Percentiles rank a stretch among this genome's conserved stretches.
phyloP scores from a whole-genome alignment of 257 asterid genomes.

The Ligustrum vulgare region DNA sequence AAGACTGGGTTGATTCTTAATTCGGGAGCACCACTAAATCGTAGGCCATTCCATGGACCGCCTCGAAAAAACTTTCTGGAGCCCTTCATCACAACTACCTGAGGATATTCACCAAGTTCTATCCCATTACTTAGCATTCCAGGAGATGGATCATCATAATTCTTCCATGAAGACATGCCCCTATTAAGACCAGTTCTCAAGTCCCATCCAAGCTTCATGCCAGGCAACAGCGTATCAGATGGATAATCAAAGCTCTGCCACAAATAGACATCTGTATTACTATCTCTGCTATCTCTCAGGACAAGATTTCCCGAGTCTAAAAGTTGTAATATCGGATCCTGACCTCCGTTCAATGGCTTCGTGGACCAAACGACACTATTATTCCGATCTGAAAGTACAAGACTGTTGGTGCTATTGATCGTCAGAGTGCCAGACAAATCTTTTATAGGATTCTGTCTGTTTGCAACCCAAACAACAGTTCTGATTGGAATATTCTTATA shows the following conservation, averaged over 20 bases:
- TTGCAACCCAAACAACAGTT: constrained; percentile 50
- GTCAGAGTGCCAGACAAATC: constrained; percentile 32
- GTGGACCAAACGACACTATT: constrained; percentile 29
- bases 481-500: constrained; percentile 40
- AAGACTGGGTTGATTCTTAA: constrained; percentile 30
- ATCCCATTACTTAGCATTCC: constrained; percentile 33
- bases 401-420: constrained; percentile 23
- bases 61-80: constrained; percentile 27
- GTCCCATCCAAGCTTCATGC: constrained; percentile 53
- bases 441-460: constrained; percentile 31
- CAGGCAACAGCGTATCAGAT: constrained; percentile 44
- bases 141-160: constrained; percentile 37
- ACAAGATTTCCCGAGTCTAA: constrained; percentile 40
- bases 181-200: constrained; percentile 29
- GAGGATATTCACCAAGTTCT: constrained; percentile 38
- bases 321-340: constrained; percentile 24
- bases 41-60: constrained; percentile 54
- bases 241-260: constrained; percentile 49
- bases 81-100: constrained; percentile 30
- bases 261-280: constrained; percentile 18
- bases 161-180: constrained; percentile 36
- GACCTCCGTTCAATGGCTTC: constrained; percentile 19
- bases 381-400: constrained; percentile 23
- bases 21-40: constrained; percentile 35
- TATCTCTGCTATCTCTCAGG: constrained; percentile 20